Evolutionary conservation across 768 basidiomycete genomes (phyloP).

Genomic region (Rhodosporidiobolus sp.): DNA sequence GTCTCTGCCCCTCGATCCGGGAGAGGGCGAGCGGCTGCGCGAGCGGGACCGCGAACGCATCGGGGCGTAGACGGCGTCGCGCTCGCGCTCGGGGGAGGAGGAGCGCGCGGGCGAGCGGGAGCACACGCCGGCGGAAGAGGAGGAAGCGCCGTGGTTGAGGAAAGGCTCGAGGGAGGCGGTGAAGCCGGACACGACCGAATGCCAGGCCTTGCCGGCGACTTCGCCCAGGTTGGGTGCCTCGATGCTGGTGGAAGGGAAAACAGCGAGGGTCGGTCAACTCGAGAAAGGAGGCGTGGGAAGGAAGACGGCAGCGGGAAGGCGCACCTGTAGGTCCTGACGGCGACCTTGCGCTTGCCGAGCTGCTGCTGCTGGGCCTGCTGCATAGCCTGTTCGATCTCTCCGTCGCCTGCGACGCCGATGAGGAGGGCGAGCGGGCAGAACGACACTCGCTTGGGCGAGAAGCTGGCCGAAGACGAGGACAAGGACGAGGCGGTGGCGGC

Average conservation of each 20-base stretch:
- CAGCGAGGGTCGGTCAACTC: not conserved
- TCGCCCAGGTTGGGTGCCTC: slow-evolving; percentile 14
- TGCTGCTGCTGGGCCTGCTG: not conserved
- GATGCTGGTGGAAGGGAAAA: not conserved
- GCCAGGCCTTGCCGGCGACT: slow-evolving; percentile 10
- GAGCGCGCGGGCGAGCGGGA: not conserved
- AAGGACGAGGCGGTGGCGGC: not conserved
- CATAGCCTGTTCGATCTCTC: slow-evolving; percentile 17
- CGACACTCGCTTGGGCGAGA: slow-evolving; percentile 6
- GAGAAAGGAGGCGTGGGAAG: no score
- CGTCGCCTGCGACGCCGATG: slow-evolving; percentile 12
- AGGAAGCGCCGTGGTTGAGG: not conserved
- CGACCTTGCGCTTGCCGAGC: slow-evolving; percentile 8
- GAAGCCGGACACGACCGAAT: slow-evolving; percentile 11
- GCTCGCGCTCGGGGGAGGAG: slow-evolving; percentile 14
- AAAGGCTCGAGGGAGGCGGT: slow-evolving; percentile 20
- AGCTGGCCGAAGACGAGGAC: not conserved
- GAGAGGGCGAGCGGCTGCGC: not conserved
- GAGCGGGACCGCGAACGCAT: not conserved
- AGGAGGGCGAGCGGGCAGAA: slow-evolving; percentile 19
- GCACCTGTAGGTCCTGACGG: slow-evolving; percentile 18
- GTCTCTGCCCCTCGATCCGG: not conserved
- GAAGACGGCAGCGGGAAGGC: not conserved
- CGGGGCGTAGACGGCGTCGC: not conserved
- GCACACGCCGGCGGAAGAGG: not conserved